Evolutionary conservation across 2,329 filamentous ascomycete species (phyloP).

Genomic region (Periconia sp.): DNA sequence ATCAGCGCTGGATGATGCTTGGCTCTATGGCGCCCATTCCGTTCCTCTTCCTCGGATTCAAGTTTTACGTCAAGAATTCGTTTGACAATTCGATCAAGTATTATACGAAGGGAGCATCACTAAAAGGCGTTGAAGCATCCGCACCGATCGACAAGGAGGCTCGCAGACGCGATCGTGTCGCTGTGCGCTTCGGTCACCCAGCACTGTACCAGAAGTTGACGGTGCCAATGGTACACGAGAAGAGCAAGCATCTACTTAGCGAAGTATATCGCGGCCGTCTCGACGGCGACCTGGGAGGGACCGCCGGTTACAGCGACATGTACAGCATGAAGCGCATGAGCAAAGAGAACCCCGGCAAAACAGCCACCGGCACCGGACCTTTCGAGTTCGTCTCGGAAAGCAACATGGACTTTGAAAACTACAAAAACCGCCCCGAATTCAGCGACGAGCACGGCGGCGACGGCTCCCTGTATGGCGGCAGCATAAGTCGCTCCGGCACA

Average conservation of each 20-base stretch:
- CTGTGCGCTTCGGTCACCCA: slow-evolving; percentile 85
- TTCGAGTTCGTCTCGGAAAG: slow-evolving; percentile 91
- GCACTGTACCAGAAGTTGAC: slow-evolving; percentile 87
- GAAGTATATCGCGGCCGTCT: slow-evolving; percentile 84
- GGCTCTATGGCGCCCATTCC: slow-evolving; percentile 75
- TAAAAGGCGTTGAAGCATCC: slow-evolving; percentile 54
- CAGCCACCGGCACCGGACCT: slow-evolving; percentile 52
- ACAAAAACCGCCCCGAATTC: slow-evolving; percentile 89
- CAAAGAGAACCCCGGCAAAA: slow-evolving; percentile 62
- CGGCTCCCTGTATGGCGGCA: slow-evolving; percentile 65
- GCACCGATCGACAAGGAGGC: slow-evolving; percentile 50
- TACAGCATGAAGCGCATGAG: slow-evolving; percentile 83
- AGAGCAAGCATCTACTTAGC: slow-evolving; percentile 84
- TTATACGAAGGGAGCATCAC: slow-evolving; percentile 71
- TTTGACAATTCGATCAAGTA: slow-evolving; percentile 85
- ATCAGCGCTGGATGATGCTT: slow-evolving; percentile 60
- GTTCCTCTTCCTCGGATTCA: slow-evolving; percentile 81
- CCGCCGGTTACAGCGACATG: slow-evolving; percentile 80
- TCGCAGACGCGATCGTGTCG: slow-evolving; percentile 68
- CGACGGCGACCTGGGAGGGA: slow-evolving; percentile 62
- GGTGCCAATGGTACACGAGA: slow-evolving; percentile 94
- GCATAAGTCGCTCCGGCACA: slow-evolving; percentile 65
- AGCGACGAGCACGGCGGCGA: slow-evolving; percentile 81
- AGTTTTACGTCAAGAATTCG: slow-evolving; percentile 75
- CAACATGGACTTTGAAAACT: slow-evolving; percentile 88